phyloP scores from a whole-genome alignment of 805 yeast species.

The Candida alai region DNA sequence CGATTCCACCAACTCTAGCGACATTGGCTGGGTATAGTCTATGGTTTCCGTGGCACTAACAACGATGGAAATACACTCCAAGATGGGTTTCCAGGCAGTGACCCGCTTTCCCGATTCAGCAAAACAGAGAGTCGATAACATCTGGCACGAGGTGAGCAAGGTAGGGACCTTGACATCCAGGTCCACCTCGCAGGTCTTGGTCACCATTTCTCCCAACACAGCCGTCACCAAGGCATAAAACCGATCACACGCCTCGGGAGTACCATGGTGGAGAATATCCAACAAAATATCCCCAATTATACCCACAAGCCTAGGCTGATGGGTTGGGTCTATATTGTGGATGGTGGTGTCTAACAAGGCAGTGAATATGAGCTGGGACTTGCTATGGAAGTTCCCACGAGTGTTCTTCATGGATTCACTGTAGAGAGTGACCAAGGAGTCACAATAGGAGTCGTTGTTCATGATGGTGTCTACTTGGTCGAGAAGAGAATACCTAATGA shows the following conservation, averaged over 20 bases:
- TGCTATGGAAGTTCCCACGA: constrained; percentile 71
- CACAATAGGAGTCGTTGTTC: constrained; percentile 47
- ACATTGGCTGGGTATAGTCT: constrained; percentile 11
- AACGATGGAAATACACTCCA: constrained; percentile 18
- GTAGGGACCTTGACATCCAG: constrained; percentile 1
- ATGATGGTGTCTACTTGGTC: constrained; percentile 28
- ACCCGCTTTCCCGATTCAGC: constrained; percentile 71
- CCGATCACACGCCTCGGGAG: constrained; percentile 42
- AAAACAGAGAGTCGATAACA: constrained; percentile 37
- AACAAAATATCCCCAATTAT: constrained; percentile 59
- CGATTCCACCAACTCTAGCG: constrained; percentile 19
- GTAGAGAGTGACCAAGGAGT: constrained; percentile 56
- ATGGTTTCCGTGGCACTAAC: constrained; percentile 8
- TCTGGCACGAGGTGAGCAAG: constrained; percentile 7
- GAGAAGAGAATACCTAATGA: constrained; percentile 43
- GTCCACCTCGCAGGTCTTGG: no score
- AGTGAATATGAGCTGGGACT: constrained; percentile 49
- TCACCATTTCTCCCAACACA: constrained; percentile 15
- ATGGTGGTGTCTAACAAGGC: constrained; percentile 38
- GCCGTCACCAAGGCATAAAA: constrained; percentile 36
- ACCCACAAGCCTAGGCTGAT: constrained; percentile 28
- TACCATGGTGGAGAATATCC: constrained; percentile 50
- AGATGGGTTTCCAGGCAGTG: constrained; percentile 44
- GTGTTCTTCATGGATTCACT: constrained; percentile 75
- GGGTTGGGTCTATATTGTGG: constrained; percentile 3